Evolutionary conservation across 2,329 filamentous ascomycete species (phyloP).

Genomic region (Dactylellina cionopaga): DNA sequence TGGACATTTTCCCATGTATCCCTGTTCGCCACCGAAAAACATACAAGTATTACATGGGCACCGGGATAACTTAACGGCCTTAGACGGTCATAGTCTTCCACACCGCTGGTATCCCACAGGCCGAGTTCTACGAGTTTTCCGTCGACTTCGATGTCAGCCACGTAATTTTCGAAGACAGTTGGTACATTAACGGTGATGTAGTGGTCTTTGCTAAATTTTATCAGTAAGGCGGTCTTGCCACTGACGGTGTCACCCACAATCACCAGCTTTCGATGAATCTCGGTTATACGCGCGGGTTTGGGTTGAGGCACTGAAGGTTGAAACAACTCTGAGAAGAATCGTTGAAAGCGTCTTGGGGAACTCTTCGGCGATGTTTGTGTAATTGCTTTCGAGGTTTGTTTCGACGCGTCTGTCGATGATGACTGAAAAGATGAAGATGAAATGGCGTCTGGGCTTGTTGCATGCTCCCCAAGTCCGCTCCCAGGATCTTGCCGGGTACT

Average conservation of each 20-base stretch:
- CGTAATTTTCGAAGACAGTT: constrained; percentile 99
- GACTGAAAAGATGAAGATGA: neutral
- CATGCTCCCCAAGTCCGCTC: neutral
- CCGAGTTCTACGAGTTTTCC: constrained; percentile 99
- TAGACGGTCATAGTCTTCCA: constrained; percentile 99
- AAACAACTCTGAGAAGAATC: neutral
- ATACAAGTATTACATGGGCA: constrained; percentile 99
- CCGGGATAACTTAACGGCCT: constrained; percentile 98
- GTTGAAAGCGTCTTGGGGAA: neutral
- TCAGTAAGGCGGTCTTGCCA: constrained; percentile 99
- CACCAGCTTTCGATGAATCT: constrained; percentile 99
- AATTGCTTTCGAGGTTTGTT: neutral
- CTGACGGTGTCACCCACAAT: constrained; percentile 99
- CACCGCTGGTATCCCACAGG: constrained; percentile 99
- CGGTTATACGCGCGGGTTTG: constrained; percentile 75
- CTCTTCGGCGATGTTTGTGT: neutral
- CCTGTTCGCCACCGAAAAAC: constrained; percentile 97
- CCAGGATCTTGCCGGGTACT: neutral
- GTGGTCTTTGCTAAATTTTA: constrained; percentile 74
- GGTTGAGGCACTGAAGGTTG: too few relatives aligned
- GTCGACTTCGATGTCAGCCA: constrained; percentile 99
- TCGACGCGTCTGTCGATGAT: neutral
- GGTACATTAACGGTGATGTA: constrained; percentile 99
- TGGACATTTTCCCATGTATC: constrained; percentile 99
- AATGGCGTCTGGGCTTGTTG: neutral